These are phyloP conservation scores for Cyberlindnera americana DNA, from an alignment of 805 yeast species.

Conservation along the genomic window DNA sequence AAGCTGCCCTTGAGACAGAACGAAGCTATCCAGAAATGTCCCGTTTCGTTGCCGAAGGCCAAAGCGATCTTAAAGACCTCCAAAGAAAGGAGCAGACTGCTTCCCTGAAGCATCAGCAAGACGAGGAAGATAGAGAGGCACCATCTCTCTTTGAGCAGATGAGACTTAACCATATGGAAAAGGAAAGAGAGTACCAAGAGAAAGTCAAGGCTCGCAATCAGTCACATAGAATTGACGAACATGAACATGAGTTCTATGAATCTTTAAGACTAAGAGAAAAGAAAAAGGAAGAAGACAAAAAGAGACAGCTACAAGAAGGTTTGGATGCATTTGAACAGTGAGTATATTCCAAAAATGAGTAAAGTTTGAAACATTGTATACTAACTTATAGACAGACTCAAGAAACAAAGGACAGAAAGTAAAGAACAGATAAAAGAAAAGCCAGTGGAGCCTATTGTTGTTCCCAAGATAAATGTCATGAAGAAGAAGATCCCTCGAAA, in stretches of 20 bases:
- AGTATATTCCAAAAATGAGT: no score
- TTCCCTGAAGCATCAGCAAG: conserved; percentile 16
- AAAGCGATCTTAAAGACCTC: conserved; percentile 23
- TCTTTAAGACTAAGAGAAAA: conserved; percentile 10
- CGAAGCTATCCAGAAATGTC: conserved; percentile 26
- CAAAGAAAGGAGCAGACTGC: conserved; percentile 20
- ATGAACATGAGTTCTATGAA: conserved; percentile 22
- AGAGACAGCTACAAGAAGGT: conserved; percentile 21
- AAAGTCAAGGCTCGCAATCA: conserved; percentile 24
- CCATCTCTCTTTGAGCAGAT: conserved; percentile 28
- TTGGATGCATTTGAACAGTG: conserved; percentile 21
- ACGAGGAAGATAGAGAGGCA: conserved; percentile 22
- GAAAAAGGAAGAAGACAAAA: conserved; percentile 12
- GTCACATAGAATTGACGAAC: conserved; percentile 17
- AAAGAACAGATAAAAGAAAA: no score
- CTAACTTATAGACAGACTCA: conserved; percentile 10
- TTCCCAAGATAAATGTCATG: conserved; percentile 1
- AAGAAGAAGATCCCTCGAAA: background rate
- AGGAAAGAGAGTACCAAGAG: conserved; percentile 25
- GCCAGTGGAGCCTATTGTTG: background rate
- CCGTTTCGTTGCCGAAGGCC: conserved; percentile 27
- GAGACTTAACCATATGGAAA: conserved; percentile 24
- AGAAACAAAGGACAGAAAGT: no score
- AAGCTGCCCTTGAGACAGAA: no score
- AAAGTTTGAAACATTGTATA: background rate